Evolutionary conservation across 306 rosid genomes (phyloP), one percentile per base, ranked within the genome.

Genomic region (Casuarina glauca): DNA sequence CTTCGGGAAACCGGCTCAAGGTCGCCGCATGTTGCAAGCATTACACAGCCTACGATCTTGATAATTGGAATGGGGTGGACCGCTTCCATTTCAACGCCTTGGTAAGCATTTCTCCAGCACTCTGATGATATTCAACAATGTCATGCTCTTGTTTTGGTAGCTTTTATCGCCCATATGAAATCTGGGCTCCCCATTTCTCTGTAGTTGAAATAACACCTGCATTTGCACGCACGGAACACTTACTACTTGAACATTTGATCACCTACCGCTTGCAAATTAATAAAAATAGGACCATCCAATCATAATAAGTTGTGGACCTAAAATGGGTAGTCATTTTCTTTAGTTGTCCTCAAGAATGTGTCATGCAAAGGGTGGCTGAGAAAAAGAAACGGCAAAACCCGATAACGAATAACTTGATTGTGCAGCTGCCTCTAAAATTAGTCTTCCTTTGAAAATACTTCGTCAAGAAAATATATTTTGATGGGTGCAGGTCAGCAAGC

Each of bases 11-110:
- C 53, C 80, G 90, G 51, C 93, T 94, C 2, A 94, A 94, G 89
- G 95, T 94, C 69, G 98, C 98, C 1, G 98, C 98, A 36, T 94
- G 95, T 19, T 94, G 98, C 51, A 94, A 94, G 76, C 98, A 94
- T 66, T 94, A 88, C 85, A 92, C 97, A 0, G 98, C 98, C 74
- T 94, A 94, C 69, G 98, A 94, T 76, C 93, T 94, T 50, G 98
- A 94, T 79, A 94, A 92, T 6, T 94, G 98, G 98, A 92, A 84
- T 0, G 93, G 98, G 4, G 78, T 91, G 0, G 97, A 94, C 71
- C 87, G 98, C 49, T 84, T 78, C 48, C 97, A 94, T 82, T 94
- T 94, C 85, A 90, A 94, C n/a, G 98, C 98, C 41, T 87, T 48
- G 93, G 98, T 94, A 83, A 36, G 4, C 9, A 8, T 36, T 15